Base-by-base conservation (phyloP, 305 asterid genomes). In the Fraxinus ornus region DNA sequence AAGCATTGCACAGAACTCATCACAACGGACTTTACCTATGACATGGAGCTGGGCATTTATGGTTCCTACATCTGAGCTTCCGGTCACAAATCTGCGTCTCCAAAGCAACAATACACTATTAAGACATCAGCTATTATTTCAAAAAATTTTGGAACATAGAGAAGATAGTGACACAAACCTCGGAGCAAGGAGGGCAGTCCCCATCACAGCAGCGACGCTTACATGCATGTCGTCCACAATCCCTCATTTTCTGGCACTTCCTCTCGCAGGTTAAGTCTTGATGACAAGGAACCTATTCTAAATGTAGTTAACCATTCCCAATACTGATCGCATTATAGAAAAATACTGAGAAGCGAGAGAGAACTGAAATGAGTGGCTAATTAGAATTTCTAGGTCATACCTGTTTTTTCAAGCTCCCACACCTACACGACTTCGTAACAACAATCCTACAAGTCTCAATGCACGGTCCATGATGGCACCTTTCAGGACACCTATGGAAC, bases 11-110 rank as follows among this genome's bases (percentile, higher is more conserved):
- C 21, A 57, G 77, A 83, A 85, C 33, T 1, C 52, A 76, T 60
- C 64, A 70, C 80, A 83, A 64, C 10, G 36, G 76, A 78, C 75
- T 62, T 82, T 87, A 93, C 99, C 98, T 92, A 81, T 95, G 99
- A 86, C 99, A 95, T 76, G 99, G 99, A 78, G 99, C 90, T 37
- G 96, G 97, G 85, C 99, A 95, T 92, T 95, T 95, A 87, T 95
- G 99, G 85, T 94, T 95, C 89, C 97, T 89, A 91, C 99, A 95
- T 19, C 95, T 91, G 77, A 95, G 99, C 89, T 88, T 95, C 93
- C 91, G 87, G 80, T 93, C 99, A 90, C 99, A 94, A 79, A 92
- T 87, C 99, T 95, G 91, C 82, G 55, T 39, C 30, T 41, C 85
- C 82, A 79, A 39, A 77, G 84, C 79, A 30, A 70, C 80, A 74